Evolutionary conservation across 495 filamentous ascomycete species (phyloP), one percentile per base, ranked within the genome.

Genomic region (Penicillium verhagenii): DNA sequence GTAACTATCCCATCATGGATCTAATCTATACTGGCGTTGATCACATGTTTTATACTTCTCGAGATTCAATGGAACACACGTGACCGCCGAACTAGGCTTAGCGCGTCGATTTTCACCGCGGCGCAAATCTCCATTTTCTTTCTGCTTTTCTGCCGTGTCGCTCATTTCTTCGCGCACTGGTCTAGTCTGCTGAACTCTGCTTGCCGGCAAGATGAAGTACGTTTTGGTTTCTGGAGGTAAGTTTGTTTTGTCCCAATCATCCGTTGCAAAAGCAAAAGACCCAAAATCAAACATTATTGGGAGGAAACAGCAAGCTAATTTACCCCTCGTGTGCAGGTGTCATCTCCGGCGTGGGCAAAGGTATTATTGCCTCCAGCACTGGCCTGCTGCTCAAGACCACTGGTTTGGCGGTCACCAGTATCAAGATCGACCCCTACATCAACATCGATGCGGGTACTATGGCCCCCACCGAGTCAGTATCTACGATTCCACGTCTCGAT

Each of bases 381-480:
- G 91, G 90, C 31, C 75, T 91, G 56, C 78, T 96, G 53, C 81
- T 96, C 52, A 96, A 96, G 80, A 91, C 91, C 2, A 77, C 82
- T 51, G 92, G 92, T 42, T 37, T 52, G 21, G 25, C 49, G 6
- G 44, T 76, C 90, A 38, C 87, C 84, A 71, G 84, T 51, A 70
- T 69, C 58, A 94, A 75, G 65, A 87, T 96, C 52, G 92, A 96
- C 26, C 72, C 72, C 28, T 73, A 77, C 49, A 62, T 71, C 44
- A 74, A 74, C 29, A 65, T 92, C 64, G 90, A 96, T 83, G 92
- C 91, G 11, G 92, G 91, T 40, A 83, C 82, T 26, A 90, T 89
- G 86, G 82, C 82, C 55, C 90, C 90, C 26, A 86, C 78, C 47
- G 89, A 92, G 89, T 90, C 78, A 58, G 81, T 74, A 33, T 8